Conservation (phyloP, 2,329 filamentous ascomycete species). For the Penicillium vulpinum region DNA sequence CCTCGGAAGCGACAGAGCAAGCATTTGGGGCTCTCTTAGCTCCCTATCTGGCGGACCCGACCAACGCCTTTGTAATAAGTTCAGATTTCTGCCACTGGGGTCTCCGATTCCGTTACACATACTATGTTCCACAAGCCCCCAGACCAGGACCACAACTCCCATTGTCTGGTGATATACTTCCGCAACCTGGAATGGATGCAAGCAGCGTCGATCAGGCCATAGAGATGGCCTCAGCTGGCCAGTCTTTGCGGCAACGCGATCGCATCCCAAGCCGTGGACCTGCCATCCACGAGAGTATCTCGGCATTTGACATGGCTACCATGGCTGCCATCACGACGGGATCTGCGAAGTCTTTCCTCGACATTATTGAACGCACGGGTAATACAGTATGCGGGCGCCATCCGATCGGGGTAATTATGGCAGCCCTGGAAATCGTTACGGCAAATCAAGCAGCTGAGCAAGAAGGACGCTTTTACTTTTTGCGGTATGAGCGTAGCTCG, state of each 20-base stretch:
- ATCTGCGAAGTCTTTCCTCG: constrained; percentile 67
- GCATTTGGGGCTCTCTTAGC: constrained; percentile 69
- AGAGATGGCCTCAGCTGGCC: constrained; percentile 31
- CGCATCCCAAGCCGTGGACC: constrained; percentile 40
- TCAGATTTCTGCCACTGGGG: constrained; percentile 99
- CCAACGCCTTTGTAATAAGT: constrained; percentile 80
- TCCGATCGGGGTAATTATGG: constrained; percentile 91
- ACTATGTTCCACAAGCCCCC: constrained; percentile 62
- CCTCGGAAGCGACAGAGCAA: constrained; percentile 65
- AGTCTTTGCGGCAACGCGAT: constrained; percentile 31
- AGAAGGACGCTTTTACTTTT: constrained; percentile 68
- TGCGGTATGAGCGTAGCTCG: constrained; percentile 84
- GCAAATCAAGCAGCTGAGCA: constrained; percentile 38
- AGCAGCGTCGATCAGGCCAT: constrained; percentile 31
- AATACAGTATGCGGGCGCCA: constrained; percentile 96
- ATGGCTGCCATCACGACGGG: constrained; percentile 85
- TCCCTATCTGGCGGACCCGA: constrained; percentile 71
- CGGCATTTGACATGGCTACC: constrained; percentile 72
- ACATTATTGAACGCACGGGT: constrained; percentile 67
- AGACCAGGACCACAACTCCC: constrained; percentile 38
- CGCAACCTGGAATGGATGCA: constrained; percentile 37
- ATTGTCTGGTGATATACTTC: constrained; percentile 44
- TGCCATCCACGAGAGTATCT: constrained; percentile 81
- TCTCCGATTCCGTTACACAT: constrained; percentile 75
- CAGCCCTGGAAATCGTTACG: constrained; percentile 69